Conservation (phyloP, 805 yeast genomes). For the Candida takata region DNA sequence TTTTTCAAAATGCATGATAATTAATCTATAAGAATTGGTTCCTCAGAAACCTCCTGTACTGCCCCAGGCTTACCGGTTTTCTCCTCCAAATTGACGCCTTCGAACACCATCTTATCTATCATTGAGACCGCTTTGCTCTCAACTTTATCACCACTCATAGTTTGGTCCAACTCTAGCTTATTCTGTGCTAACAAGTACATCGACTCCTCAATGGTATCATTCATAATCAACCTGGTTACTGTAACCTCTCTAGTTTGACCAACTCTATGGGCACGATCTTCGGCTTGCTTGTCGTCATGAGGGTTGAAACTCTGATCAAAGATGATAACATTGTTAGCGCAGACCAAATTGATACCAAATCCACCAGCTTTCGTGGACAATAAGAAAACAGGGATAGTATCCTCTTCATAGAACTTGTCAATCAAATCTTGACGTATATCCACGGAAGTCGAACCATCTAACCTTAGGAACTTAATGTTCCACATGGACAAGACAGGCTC, state of each 20-base stretch:
- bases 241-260: constrained; percentile 85
- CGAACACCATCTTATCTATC: constrained; percentile 39
- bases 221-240: constrained; percentile 68
- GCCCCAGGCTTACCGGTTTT: constrained; percentile 21
- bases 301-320: constrained; percentile 96
- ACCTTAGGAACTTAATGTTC: constrained; percentile 65
- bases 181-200: constrained; percentile 81
- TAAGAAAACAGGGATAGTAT: constrained; percentile 74
- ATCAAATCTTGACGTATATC: constrained; percentile 89
- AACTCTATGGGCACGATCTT: constrained; percentile 96
- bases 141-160: constrained; percentile 26
- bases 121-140: constrained; percentile 20
- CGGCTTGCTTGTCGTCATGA: constrained; percentile 98
- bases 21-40: constrained; percentile 5
- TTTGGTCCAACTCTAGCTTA: constrained; percentile 74
- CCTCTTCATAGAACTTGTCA: constrained; percentile 81
- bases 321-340: constrained; percentile 87
- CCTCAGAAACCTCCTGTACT: not conserved
- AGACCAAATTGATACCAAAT: constrained; percentile 92
- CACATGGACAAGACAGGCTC: constrained; percentile 64
- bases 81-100: constrained; percentile 15
- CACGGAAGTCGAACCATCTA: constrained; percentile 93
- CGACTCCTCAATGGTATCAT: constrained; percentile 81
- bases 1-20: not conserved
- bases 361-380: constrained; percentile 98